Evolutionary conservation across 345 rosid genomes (phyloP).

Genomic region (Camelina neglecta): DNA sequence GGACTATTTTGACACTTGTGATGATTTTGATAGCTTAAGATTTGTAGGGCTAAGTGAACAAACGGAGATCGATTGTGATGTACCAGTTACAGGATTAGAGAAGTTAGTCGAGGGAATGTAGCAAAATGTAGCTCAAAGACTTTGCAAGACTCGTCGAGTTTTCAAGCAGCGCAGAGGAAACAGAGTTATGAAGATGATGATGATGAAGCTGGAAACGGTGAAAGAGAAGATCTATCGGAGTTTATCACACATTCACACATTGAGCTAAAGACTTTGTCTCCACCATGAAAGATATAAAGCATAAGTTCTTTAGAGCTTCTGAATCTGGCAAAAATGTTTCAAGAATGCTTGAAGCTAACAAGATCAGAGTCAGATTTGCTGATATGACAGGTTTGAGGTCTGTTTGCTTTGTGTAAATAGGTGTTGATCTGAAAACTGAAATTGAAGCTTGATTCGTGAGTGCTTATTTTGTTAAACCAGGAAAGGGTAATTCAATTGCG

Average conservation of each 20-base stretch:
- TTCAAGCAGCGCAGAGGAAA: constrained; percentile 45
- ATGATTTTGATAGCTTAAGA: constrained; percentile 65
- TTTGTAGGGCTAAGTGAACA: constrained; percentile 42
- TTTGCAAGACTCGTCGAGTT: constrained; percentile 16
- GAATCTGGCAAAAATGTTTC: constrained; percentile 90
- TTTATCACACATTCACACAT: constrained; percentile 90
- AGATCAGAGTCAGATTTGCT: constrained; percentile 70
- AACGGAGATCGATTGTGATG: constrained; percentile 50
- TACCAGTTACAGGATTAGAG: constrained; percentile 46
- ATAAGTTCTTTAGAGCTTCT: constrained; percentile 83
- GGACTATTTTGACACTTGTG: constrained; percentile 81
- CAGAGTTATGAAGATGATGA: constrained; percentile 27
- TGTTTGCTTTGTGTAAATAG: constrained; percentile 10
- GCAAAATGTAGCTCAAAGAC: constrained; percentile 35
- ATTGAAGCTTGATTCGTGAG: background rate
- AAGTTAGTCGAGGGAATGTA: constrained; percentile 15
- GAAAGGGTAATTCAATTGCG: constrained; percentile 58
- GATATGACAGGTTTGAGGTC: constrained; percentile 62
- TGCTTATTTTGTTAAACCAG: constrained; percentile 44
- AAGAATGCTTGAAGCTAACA: constrained; percentile 84
- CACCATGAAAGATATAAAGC: constrained; percentile 90
- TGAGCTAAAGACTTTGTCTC: constrained; percentile 94
- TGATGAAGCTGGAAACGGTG: constrained; percentile 52
- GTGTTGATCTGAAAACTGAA: constrained; percentile 6
- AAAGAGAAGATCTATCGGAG: constrained; percentile 92